These are phyloP conservation scores for Aspergillus kassunensis DNA, from an alignment of 495 filamentous ascomycete species.

Conservation along the genomic window DNA sequence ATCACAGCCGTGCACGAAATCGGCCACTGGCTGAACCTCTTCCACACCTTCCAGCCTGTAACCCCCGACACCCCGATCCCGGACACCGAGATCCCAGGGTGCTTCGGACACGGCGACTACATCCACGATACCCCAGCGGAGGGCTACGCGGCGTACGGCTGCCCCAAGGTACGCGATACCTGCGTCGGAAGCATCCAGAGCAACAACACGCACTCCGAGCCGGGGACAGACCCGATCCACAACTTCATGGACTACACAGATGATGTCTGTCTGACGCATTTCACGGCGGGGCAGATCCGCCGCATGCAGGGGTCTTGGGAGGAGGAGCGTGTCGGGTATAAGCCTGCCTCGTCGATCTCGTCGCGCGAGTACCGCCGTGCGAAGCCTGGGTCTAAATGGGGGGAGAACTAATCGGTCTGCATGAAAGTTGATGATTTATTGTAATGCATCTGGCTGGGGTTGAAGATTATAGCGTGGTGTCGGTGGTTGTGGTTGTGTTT, in stretches of 20 bases:
- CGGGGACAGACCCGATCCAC: constrained; percentile 7
- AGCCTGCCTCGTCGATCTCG: too few relatives aligned
- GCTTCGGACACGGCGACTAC: constrained; percentile 10
- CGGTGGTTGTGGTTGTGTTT: too few relatives aligned
- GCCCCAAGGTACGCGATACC: constrained; percentile 1
- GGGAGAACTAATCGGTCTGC: too few relatives aligned
- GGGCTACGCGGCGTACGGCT: neutral
- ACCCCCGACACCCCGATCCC: too few relatives aligned
- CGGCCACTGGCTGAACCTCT: constrained; percentile 14
- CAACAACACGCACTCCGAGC: neutral
- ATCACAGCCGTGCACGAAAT: constrained; percentile 12
- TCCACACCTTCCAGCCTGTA: constrained; percentile 12
- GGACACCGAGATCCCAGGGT: neutral
- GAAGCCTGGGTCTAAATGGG: neutral
- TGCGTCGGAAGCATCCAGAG: neutral
- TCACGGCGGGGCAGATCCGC: constrained; percentile 1
- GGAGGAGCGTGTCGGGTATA: neutral
- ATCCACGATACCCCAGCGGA: constrained; percentile 11
- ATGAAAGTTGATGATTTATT: neutral
- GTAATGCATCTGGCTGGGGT: too few relatives aligned
- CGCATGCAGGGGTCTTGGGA: constrained; percentile 7
- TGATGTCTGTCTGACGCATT: constrained; percentile 5
- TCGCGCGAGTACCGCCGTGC: neutral
- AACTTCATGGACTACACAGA: constrained; percentile 16
- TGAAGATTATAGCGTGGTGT: too few relatives aligned